A percentile compares a stretch with the other conserved stretches of the same genome.
Evolutionary conservation across 805 yeast genomes (phyloP).

Genomic region (Yarrowia porcina): DNA sequence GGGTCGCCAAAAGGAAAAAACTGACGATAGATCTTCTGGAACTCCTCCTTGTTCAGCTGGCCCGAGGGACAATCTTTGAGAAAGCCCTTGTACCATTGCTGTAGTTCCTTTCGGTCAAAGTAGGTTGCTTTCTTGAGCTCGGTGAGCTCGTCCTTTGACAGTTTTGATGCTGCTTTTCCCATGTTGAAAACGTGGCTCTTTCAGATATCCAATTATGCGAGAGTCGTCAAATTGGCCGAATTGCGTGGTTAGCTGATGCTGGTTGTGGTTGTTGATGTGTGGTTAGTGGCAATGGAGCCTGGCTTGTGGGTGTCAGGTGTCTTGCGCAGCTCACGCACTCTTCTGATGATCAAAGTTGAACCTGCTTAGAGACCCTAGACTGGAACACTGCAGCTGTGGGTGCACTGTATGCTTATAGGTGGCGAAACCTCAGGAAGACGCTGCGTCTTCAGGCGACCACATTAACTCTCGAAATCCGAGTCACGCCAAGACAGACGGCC

Average conservation of each 20-base stretch:
- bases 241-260: background rate
- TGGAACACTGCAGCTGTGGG: background rate
- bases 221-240: background rate
- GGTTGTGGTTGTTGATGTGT: background rate
- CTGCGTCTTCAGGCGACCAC: background rate
- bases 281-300: constrained; percentile 40
- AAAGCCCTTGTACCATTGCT: constrained; percentile 98
- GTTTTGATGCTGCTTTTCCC: constrained; percentile 94
- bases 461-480: background rate
- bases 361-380: constrained; percentile 30
- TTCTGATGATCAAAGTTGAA: constrained; percentile 39
- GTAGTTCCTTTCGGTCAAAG: constrained; percentile 89
- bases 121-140: constrained; percentile 81
- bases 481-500: background rate
- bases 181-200: constrained; percentile 40
- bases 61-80: constrained; percentile 92
- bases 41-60: constrained; percentile 79
- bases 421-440: background rate
- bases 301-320: constrained; percentile 51
- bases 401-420: background rate
- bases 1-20: constrained; percentile 99
- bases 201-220: background rate
- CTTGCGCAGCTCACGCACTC: constrained; percentile 48
- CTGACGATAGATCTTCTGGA: constrained; percentile 87
- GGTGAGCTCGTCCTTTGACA: constrained; percentile 84